phyloP scores from a whole-genome alignment of 192 early-diverging fungal genomes.

The Backusella macrospora region DNA sequence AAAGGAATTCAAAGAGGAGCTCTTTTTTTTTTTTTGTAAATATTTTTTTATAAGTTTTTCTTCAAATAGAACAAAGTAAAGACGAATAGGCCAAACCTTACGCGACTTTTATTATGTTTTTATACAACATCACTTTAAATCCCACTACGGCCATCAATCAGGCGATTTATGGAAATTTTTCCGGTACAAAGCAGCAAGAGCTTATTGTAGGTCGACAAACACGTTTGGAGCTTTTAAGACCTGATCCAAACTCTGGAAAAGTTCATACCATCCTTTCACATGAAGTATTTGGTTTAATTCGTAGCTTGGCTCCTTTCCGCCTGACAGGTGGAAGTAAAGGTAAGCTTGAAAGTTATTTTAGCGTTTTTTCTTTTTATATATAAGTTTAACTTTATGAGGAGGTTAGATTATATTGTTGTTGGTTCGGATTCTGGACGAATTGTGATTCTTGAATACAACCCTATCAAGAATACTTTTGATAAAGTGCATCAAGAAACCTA shows the following conservation, averaged over 20 bases:
- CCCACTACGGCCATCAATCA: constrained; percentile 76
- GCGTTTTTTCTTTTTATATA: neutral
- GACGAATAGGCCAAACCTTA: neutral
- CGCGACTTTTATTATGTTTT: constrained; percentile 54
- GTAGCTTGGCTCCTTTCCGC: constrained; percentile 82
- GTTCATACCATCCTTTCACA: constrained; percentile 69
- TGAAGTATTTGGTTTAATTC: constrained; percentile 85
- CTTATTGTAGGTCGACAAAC: constrained; percentile 75
- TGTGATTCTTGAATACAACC: constrained; percentile 88
- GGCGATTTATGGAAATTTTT: constrained; percentile 89
- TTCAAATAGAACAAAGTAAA: neutral
- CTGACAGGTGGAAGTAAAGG: constrained; percentile 89
- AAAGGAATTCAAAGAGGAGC: neutral
- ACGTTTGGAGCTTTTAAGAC: constrained; percentile 79
- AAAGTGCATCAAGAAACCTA: constrained; percentile 91
- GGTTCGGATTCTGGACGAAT: constrained; percentile 90
- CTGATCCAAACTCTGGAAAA: constrained; percentile 82
- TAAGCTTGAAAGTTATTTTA: constrained; percentile 27
- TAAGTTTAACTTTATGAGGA: neutral
- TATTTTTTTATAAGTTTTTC: neutral
- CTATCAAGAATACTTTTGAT: constrained; percentile 69
- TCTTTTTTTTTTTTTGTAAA: neutral
- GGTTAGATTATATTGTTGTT: constrained; percentile 88
- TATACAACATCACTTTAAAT: constrained; percentile 93
- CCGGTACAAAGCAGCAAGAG: constrained; percentile 90